A percentile compares a stretch with the other conserved stretches of the same genome.
Evolutionary conservation across 306 rosid species (phyloP).

Genomic region (Ceratonia siliqua): DNA sequence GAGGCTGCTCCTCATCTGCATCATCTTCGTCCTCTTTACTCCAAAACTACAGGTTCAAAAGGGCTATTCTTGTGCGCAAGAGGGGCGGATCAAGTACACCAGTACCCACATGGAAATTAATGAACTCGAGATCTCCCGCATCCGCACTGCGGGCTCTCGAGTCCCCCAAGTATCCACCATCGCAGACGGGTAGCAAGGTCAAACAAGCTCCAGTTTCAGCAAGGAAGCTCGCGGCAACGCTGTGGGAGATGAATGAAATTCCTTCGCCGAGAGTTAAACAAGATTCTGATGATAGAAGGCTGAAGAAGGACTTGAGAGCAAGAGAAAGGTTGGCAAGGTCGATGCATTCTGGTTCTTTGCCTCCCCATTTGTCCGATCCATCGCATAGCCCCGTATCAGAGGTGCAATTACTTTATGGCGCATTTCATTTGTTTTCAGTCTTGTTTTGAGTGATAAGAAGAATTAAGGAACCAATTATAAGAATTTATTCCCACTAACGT

Average conservation of each 20-base stretch:
- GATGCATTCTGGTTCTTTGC: slow-evolving; percentile 78
- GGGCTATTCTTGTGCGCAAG: slow-evolving; percentile 84
- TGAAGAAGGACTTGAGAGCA: slow-evolving; percentile 63
- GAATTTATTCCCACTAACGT: neutral
- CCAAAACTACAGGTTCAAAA: slow-evolving; percentile 85
- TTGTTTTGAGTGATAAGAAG: neutral
- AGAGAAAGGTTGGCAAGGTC: slow-evolving; percentile 76
- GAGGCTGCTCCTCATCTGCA: slow-evolving; percentile 93
- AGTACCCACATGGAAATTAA: slow-evolving; percentile 87
- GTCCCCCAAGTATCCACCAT: slow-evolving; percentile 61
- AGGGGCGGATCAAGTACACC: slow-evolving; percentile 89
- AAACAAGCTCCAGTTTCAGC: slow-evolving; percentile 82
- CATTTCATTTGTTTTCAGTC: neutral
- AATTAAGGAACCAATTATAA: neutral
- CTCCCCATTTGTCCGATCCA: slow-evolving; percentile 98
- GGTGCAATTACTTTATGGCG: slow-evolving; percentile 37
- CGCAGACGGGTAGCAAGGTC: slow-evolving; percentile 46
- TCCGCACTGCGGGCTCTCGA: slow-evolving; percentile 58
- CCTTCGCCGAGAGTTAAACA: slow-evolving; percentile 77
- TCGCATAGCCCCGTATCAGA: slow-evolving; percentile 93
- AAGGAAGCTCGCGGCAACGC: slow-evolving; percentile 94
- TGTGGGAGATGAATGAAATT: slow-evolving; percentile 99
- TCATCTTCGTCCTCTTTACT: slow-evolving; percentile 84
- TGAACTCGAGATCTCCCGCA: slow-evolving; percentile 76
- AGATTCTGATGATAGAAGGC: slow-evolving; percentile 47